Evolutionary conservation across 345 rosid genomes (phyloP).

Genomic region (Eucalyptus shirleyi): DNA sequence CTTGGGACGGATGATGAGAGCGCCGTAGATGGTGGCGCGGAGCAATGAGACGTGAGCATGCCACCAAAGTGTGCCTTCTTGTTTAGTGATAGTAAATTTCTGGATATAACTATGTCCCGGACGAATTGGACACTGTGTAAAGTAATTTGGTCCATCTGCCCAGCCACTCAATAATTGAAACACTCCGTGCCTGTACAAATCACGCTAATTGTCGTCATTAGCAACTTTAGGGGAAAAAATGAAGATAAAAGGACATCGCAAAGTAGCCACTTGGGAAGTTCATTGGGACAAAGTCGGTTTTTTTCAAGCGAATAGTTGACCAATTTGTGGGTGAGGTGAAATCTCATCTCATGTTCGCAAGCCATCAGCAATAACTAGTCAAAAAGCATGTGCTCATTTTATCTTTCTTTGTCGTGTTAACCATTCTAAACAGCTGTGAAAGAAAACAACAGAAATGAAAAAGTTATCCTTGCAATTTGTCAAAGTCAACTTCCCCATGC

Average conservation of each 20-base stretch:
- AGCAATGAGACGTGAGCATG: constrained; percentile 60
- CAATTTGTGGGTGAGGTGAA: background rate
- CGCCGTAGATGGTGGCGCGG: constrained; percentile 85
- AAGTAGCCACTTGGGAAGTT: background rate
- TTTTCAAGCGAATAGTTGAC: background rate
- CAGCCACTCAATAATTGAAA: constrained; percentile 52
- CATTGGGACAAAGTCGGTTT: background rate
- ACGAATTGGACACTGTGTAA: constrained; percentile 69
- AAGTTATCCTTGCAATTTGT: background rate
- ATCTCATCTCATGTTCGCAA: background rate
- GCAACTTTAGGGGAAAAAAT: background rate
- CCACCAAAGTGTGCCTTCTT: constrained; percentile 96
- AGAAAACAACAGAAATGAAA: background rate
- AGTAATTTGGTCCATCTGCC: constrained; percentile 83
- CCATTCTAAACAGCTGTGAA: background rate
- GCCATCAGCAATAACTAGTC: background rate
- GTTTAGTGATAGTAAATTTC: constrained; percentile 36
- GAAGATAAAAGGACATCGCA: background rate
- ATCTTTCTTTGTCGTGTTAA: background rate
- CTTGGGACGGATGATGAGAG: constrained; percentile 61
- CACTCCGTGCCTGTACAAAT: constrained; percentile 65
- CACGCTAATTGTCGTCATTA: background rate
- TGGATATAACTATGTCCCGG: constrained; percentile 59
- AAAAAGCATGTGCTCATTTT: background rate
- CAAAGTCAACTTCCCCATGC: background rate